Conservation (phyloP, 2,329 filamentous ascomycete species). For the Exophiala xenobiotica region DNA sequence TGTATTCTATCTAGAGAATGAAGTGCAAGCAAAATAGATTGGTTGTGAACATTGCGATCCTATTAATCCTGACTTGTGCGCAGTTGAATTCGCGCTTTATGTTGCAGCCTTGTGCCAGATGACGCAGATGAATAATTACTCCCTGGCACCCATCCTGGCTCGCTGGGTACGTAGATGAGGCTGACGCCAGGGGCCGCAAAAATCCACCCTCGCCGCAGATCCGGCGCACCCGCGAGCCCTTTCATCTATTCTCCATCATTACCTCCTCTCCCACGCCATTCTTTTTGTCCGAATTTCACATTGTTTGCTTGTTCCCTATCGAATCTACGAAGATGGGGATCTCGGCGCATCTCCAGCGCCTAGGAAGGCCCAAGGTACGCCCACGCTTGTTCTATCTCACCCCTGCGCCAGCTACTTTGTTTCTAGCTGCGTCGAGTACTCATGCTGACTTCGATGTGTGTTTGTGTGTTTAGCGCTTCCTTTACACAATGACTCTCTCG, state of each 20-base stretch:
- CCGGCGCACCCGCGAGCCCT: conserved; percentile 10
- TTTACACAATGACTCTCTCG: conserved; percentile 81
- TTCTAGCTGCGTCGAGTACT: no score
- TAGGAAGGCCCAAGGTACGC: conserved; percentile 50
- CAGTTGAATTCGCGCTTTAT: no score
- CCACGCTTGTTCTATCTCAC: neutral
- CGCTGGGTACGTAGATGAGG: neutral
- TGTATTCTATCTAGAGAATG: conserved; percentile 26
- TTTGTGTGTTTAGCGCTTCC: conserved; percentile 71
- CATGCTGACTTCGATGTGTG: conserved; percentile 5
- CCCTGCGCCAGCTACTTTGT: neutral
- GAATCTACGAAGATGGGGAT: conserved; percentile 29
- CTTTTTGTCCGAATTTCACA: neutral
- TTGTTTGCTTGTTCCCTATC: neutral
- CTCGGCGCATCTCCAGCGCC: conserved; percentile 44
- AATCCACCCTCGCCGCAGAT: neutral
- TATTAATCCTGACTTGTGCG: no score
- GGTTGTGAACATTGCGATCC: conserved; percentile 10
- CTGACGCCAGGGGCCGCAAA: neutral
- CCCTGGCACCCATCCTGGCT: no score
- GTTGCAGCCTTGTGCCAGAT: neutral
- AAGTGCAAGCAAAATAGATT: conserved; percentile 18
- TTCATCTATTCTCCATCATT: conserved; percentile 3
- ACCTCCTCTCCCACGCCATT: conserved; percentile 3
- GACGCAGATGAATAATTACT: neutral